Evolutionary conservation across 2,329 filamentous ascomycete genomes (phyloP), one percentile per base, ranked within the genome.

Genomic region (Aspergillus ochraceus): DNA sequence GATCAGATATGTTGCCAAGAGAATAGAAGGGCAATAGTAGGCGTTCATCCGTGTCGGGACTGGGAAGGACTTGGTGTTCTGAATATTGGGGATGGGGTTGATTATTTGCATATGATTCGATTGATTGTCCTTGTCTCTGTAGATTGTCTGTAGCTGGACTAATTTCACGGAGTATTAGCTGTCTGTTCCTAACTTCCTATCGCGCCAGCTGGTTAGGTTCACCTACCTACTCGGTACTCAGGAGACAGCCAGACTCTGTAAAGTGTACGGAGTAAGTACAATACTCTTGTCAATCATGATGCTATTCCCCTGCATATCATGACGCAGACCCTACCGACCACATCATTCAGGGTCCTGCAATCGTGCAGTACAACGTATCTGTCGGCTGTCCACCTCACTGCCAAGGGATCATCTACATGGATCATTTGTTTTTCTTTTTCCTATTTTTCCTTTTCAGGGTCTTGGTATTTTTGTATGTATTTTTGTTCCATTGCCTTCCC

Each of bases 381-480:
- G 24, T 6, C 24, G 24, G 24, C 24, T 42, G 36, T 6, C 36
- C 36, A n/a, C n/a, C 42, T 14, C n/a, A 19, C 36, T 56, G 64
- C 64, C 62, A 66, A 64, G 64, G 60, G 64, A 65, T 66, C 60
- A 59, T 19, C 64, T 54, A 30, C 64, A 63, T 63, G 63, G 64
- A 62, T 66, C 29, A 54, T 8, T 42, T 42, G 14, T 42, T 42
- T 42, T 42, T n/a, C 14, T 42, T 42, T 42, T 42, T 42, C 17
- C 4, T 42, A 9, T 10, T 9, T 9, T 29, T 10, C 6, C 6
- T 29, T 29, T 29, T 29, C 9, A 29, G 26, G 26, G 26, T 29
- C 26, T n/a, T 42, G 32, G 32, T 36, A 6, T 42, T 42, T n/a
- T 17, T n/a, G 36, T 42, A 17, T 17, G 14, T 29, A 29, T 29